Conservation (phyloP, 2,329 filamentous ascomycete genomes). For the Colletotrichum orbiculare region DNA sequence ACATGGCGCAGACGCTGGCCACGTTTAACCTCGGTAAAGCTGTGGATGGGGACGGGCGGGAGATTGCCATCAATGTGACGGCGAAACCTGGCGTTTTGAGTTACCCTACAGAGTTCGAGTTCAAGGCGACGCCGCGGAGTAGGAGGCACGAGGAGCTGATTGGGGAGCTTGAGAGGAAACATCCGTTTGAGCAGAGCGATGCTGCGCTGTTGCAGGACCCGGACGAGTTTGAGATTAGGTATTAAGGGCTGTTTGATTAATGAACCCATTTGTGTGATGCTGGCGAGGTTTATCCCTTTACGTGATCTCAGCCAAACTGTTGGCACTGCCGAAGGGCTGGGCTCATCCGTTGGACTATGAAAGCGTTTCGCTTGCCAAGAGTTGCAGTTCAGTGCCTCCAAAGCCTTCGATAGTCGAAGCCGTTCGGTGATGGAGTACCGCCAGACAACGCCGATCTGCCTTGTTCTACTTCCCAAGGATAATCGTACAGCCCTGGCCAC, state of each 20-base stretch:
- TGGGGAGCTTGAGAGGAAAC: conserved; percentile 13
- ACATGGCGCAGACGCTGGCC: conserved; percentile 50
- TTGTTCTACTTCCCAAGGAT: too few relatives aligned
- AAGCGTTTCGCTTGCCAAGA: too few relatives aligned
- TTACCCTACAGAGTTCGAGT: conserved; percentile 25
- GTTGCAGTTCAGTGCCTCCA: too few relatives aligned
- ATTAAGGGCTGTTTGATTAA: background rate
- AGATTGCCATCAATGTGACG: conserved; percentile 9
- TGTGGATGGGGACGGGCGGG: conserved; percentile 45
- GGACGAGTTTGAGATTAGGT: conserved; percentile 3
- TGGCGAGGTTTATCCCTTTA: too few relatives aligned
- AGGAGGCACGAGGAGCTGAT: conserved; percentile 20
- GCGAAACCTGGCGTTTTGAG: conserved; percentile 30
- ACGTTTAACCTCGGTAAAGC: conserved; percentile 52
- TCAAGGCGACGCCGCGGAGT: conserved; percentile 24
- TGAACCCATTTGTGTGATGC: too few relatives aligned
- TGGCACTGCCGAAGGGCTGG: too few relatives aligned
- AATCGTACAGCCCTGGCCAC: too few relatives aligned
- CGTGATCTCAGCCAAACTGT: too few relatives aligned
- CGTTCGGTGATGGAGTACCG: too few relatives aligned
- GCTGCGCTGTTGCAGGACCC: conserved; percentile 5
- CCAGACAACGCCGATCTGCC: too few relatives aligned
- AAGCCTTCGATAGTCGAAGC: too few relatives aligned
- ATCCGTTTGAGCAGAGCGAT: conserved; percentile 23
- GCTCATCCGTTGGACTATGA: fast-evolving